Conservation (phyloP, 2,329 filamentous ascomycete species). For the Emergomyces africanus region DNA sequence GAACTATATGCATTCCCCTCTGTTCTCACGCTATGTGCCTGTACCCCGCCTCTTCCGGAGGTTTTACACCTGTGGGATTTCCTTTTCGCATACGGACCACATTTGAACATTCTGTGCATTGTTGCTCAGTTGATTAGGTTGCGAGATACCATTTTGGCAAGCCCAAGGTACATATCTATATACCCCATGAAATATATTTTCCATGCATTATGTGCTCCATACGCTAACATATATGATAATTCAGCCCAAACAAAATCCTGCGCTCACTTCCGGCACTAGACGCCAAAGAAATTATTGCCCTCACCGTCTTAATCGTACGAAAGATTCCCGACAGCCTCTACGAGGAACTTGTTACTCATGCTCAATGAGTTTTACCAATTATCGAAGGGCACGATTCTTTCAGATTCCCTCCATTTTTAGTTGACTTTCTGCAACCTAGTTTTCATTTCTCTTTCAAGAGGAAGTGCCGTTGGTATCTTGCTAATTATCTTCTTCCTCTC, state of each 20-base stretch:
- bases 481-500: not conserved
- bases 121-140: constrained; percentile 89
- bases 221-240: not conserved
- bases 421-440: not conserved
- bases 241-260: constrained; percentile 82
- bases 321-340: constrained; percentile 89
- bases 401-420: not conserved
- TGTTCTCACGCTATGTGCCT: constrained; percentile 87
- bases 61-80: constrained; percentile 95
- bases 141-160: constrained; percentile 69
- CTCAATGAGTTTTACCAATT: constrained; percentile 33
- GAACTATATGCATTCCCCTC: constrained; percentile 96
- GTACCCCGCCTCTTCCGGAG: constrained; percentile 87
- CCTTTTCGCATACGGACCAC: constrained; percentile 85
- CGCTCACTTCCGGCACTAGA: constrained; percentile 75
- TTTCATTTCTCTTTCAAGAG: not conserved
- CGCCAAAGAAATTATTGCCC: constrained; percentile 68
- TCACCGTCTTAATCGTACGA: constrained; percentile 74
- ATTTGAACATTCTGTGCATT: constrained; percentile 91
- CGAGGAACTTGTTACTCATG: constrained; percentile 77
- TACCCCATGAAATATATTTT: not conserved
- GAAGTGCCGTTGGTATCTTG: not conserved
- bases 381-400: not conserved
- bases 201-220: constrained; percentile 4
- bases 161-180: constrained; percentile 61